These are phyloP conservation scores for Podosphaera xanthii DNA, from an alignment of 2,329 filamentous ascomycete species.

Conservation along the genomic window DNA sequence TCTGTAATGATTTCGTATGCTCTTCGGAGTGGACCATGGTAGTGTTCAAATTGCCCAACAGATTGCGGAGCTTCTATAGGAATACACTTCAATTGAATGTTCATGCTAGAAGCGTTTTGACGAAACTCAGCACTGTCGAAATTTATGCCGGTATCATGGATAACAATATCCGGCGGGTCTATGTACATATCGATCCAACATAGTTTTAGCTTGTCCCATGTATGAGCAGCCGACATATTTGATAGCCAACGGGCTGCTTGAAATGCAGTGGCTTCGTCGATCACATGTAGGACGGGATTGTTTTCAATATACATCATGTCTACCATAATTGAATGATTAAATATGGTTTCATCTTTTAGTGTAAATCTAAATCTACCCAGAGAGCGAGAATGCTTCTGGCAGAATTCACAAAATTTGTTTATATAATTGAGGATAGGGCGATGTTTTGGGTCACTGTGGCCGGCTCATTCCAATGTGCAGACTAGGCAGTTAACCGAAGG, in stretches of 20 bases:
- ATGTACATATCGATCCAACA: conserved; percentile 3
- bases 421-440: not conserved
- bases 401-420: not conserved
- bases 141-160: conserved; percentile 1
- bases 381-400: not conserved
- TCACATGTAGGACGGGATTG: not conserved
- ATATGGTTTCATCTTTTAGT: not conserved
- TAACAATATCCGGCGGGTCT: not conserved
- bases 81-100: not conserved
- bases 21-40: not conserved
- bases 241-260: conserved; percentile 1
- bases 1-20: not conserved
- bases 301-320: conserved; percentile 3
- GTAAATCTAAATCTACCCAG: not conserved
- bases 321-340: conserved; percentile 2
- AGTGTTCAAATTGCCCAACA: conserved; percentile 1
- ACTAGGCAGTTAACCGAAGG: not conserved
- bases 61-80: conserved; percentile 1
- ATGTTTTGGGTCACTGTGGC: not conserved
- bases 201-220: not conserved
- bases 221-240: not conserved
- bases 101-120: not conserved
- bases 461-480: not conserved
- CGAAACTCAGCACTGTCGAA: conserved; percentile 3
- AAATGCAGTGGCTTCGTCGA: conserved; percentile 1